These are phyloP conservation scores for Drosera spatulata DNA, from an alignment of 179 eudicot species.

Conservation along the genomic window DNA sequence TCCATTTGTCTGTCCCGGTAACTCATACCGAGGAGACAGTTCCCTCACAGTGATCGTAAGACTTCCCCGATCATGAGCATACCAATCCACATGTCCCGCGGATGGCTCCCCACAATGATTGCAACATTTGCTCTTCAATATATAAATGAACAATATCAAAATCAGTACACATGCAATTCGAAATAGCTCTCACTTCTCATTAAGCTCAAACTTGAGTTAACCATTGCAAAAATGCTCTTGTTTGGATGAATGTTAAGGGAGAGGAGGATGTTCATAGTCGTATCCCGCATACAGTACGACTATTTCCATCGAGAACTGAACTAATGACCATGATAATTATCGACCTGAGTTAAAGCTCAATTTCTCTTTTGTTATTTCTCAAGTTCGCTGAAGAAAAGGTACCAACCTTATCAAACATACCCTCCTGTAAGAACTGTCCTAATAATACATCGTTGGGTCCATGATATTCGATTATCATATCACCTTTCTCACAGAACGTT, in stretches of 20 bases:
- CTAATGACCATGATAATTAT: too few relatives aligned
- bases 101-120: slow-evolving; percentile 35
- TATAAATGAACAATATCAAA: too few relatives aligned
- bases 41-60: slow-evolving; percentile 43
- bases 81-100: slow-evolving; percentile 40
- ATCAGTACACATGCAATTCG: too few relatives aligned
- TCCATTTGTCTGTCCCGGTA: slow-evolving; percentile 31
- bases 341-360: too few relatives aligned
- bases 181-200: too few relatives aligned
- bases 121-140: slow-evolving; percentile 29
- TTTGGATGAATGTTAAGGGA: neutral
- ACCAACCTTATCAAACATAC: slow-evolving; percentile 42
- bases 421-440: slow-evolving; percentile 36
- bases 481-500: slow-evolving; percentile 34
- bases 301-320: too few relatives aligned
- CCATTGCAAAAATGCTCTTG: neutral
- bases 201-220: too few relatives aligned
- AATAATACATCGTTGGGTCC: slow-evolving; percentile 40
- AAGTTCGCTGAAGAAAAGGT: too few relatives aligned
- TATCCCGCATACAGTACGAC: too few relatives aligned
- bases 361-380: too few relatives aligned
- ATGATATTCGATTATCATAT: slow-evolving; percentile 41
- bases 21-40: slow-evolving; percentile 21
- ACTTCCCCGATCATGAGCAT: slow-evolving; percentile 44
- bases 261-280: neutral